A percentile compares a stretch with the other conserved stretches of the same genome.
Conservation (phyloP, 177 flowering plant species). For the Tripterygium wilfordii region DNA sequence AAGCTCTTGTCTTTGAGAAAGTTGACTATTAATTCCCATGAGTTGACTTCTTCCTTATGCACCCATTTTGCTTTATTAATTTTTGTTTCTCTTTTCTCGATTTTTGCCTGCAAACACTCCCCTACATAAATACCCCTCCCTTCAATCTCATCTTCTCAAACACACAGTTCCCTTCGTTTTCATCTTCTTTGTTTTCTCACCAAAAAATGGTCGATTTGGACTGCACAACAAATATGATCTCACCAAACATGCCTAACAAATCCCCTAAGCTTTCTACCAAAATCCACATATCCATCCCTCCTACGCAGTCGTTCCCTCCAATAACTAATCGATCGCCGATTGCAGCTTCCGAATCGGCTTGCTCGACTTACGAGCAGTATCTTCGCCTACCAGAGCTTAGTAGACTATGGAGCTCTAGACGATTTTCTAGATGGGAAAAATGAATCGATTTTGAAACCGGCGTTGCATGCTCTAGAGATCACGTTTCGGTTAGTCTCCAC, state of each 20-base stretch:
- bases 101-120: no score
- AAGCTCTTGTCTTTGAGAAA: no score
- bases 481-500: slow-evolving; percentile 76
- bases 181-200: background rate
- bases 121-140: no score
- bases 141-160: no score
- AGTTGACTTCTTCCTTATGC: no score
- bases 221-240: slow-evolving; percentile 50
- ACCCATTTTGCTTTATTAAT: no score
- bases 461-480: slow-evolving; percentile 74
- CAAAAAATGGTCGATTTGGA: slow-evolving; percentile 72
- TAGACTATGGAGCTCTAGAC: slow-evolving; percentile 42
- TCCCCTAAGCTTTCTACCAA: slow-evolving; percentile 38
- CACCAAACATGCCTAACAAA: slow-evolving; percentile 34
- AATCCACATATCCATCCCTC: slow-evolving; percentile 27
- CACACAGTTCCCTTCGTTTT: background rate
- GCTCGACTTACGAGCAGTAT: slow-evolving; percentile 71
- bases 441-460: slow-evolving; percentile 67
- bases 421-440: slow-evolving; percentile 67
- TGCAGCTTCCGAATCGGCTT: slow-evolving; percentile 26
- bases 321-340: slow-evolving; percentile 27
- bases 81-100: no score
- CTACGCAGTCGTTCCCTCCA: slow-evolving; percentile 14
- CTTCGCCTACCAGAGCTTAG: slow-evolving; percentile 65
- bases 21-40: no score